A percentile compares a stretch with the other conserved stretches of the same genome.
Evolutionary conservation across 257 asterid genomes (phyloP).

Genomic region (Scutellaria minor): DNA sequence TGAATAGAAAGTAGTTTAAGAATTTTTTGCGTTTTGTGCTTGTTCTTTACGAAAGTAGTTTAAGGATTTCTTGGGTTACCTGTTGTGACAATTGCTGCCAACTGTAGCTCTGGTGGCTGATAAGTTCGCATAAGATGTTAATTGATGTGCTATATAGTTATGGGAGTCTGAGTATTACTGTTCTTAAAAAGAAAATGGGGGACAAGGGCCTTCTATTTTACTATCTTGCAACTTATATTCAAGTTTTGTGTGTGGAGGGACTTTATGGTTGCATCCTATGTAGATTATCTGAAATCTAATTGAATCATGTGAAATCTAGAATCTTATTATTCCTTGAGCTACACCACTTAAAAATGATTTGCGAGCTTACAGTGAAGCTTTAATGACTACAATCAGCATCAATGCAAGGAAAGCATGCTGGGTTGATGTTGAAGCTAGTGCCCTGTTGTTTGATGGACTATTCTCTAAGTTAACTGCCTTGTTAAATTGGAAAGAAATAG

Average conservation of each 20-base stretch:
- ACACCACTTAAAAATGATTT: background rate
- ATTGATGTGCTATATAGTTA: background rate
- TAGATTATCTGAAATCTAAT: too few species aligned
- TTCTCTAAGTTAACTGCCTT: background rate
- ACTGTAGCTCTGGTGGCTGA: slow-evolving; percentile 24
- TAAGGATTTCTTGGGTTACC: background rate
- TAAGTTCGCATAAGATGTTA: slow-evolving; percentile 3
- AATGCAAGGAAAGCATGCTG: background rate
- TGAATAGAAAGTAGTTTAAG: background rate
- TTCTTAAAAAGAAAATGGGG: background rate
- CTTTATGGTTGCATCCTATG: background rate
- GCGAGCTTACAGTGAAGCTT: background rate
- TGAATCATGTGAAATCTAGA: background rate
- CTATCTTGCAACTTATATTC: background rate
- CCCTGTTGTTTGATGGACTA: background rate
- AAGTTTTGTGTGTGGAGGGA: background rate
- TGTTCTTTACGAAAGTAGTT: background rate
- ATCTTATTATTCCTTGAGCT: background rate
- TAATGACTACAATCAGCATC: background rate
- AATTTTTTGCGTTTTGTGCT: background rate
- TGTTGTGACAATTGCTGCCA: background rate
- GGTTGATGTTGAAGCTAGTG: background rate
- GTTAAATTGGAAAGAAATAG: background rate
- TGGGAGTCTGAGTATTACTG: background rate
- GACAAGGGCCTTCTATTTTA: background rate